Base-by-base conservation (phyloP, 805 yeast species). In the Geotrichum ghanense region DNA sequence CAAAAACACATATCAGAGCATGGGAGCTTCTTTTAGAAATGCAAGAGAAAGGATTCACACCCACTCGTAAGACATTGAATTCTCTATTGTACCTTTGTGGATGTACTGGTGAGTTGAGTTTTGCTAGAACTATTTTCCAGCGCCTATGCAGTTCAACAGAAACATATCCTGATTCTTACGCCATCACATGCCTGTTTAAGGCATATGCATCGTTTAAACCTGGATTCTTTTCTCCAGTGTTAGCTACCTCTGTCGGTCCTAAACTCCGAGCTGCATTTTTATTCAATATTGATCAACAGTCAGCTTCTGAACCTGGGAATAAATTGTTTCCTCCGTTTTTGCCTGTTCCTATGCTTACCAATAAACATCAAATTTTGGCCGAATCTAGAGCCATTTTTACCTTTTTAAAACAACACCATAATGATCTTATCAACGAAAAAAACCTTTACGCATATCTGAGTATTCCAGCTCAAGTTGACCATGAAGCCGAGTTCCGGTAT, bases 351-450 rank as follows among this genome's bases (percentile, higher is more conserved):
- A 67, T 68, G 6, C 58, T 83, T 6, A 54, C 55, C 1, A 51
- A 66, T 2, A 50, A 59, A 12, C 57, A 67, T 20, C 72, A 78
- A 50, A 63, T 85, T 1, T 46, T 83, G 40, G 79, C 81, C 0
- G 97, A 90, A 62, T 77, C 90, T 0, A 72, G 77, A 49, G 97
- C 97, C 0, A 48, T 90, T 3, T 76, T 94, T 79, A 72, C 73
- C 1, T 78, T 71, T 54, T 65, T 76, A 12, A 49, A 76, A 21
- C 60, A 72, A 19, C 57, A 61, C 26, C 61, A 66, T 41, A 80
- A 81, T 0, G 54, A 62, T 0, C 62, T 67, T 22, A 62, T 83
- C 9, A 70, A 66, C 24, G 55, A 54, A 1, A 67, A 69, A 21
- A 58, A 70, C 4, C 66, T 79, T 14, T 73, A 76, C 27, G 66